Base-by-base conservation (phyloP, 441 rosid genomes). In the Euphorbia celastroides region DNA sequence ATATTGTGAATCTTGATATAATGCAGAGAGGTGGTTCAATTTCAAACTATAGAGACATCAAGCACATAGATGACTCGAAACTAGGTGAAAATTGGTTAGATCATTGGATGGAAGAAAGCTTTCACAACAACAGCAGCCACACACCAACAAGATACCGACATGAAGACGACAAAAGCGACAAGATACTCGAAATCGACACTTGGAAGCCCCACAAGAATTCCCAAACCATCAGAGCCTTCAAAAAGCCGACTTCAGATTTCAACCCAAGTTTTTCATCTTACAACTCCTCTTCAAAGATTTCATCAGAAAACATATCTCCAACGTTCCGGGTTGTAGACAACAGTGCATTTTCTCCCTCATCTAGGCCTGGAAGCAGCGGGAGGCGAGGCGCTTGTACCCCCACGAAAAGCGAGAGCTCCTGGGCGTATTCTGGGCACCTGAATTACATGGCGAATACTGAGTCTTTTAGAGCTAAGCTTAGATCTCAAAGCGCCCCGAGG, bases 401-500 rank as follows among this genome's bases (percentile, higher is more conserved):
- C 26, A 66, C 86, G 13, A 82, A 73, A 79, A 88, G 96, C 60
- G 89, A 79, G 25, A 79, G 86, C 62, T 74, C 85, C 0, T 80
- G 78, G 67, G 83, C 88, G 66, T 88, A 74, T 67, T 72, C 83
- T 0, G 88, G 85, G 61, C 84, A 88, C 70, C 99, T 98, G 41
- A 94, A 81, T 83, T 89, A 88, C 86, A 94, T 94, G 99, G 78
- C 91, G 71, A 85, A 79, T 77, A 94, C 98, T 0, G 87, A 88
- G 72, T 94, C 96, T 14, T 94, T 95, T 16, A 82, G 74, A 73
- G 96, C 94, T 2, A 89, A 88, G 77, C 76, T 70, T 2, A 80
- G 99, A 68, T 92, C 97, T 0, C 74, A 75, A n/a, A 94, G 98
- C 64, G 96, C 94, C 19, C 97, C 99, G 0, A 92, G 82, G 76